Evolutionary conservation across 2,329 filamentous ascomycete species (phyloP).

Genomic region (Metarhizium guizhouense): DNA sequence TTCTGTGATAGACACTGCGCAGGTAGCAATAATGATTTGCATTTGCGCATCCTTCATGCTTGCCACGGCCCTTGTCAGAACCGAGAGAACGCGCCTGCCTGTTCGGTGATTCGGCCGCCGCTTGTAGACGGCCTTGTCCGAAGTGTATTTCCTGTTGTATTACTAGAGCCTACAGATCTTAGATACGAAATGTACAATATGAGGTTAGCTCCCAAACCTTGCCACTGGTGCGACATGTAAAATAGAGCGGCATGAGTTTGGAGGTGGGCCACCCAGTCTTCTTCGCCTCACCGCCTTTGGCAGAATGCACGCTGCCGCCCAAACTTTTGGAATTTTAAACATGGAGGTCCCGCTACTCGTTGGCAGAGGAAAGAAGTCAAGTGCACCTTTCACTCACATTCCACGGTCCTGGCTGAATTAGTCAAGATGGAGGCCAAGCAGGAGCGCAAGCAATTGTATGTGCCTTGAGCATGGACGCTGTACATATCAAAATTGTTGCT

Average conservation of each 20-base stretch:
- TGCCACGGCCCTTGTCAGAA: not conserved
- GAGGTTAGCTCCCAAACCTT: not conserved
- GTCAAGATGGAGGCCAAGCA: constrained; percentile 27
- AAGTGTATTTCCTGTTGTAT: not conserved
- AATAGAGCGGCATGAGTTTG: not conserved
- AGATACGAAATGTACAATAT: not conserved
- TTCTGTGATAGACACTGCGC: constrained; percentile 23
- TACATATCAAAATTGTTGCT: not conserved
- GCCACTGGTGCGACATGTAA: not conserved
- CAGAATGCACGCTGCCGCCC: constrained; percentile 25
- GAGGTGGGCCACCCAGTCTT: not conserved
- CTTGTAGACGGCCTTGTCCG: not conserved
- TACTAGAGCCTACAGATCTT: not conserved
- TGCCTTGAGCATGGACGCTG: constrained; percentile 1
- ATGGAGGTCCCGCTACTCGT: not conserved
- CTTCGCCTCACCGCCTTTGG: constrained; percentile 25
- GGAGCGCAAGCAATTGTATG: constrained; percentile 51
- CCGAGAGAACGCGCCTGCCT: not conserved
- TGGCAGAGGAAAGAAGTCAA: not conserved
- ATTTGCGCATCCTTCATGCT: constrained; percentile 1
- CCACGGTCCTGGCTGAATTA: constrained; percentile 12
- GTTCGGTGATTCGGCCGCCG: not conserved
- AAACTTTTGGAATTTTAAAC: constrained; percentile 29
- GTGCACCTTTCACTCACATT: constrained; percentile 14
- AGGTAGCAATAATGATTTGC: constrained; percentile 20